Evolutionary conservation across 2,329 filamentous ascomycete species (phyloP), one percentile per base, ranked within the genome.

Genomic region (Trichothecium roseum): DNA sequence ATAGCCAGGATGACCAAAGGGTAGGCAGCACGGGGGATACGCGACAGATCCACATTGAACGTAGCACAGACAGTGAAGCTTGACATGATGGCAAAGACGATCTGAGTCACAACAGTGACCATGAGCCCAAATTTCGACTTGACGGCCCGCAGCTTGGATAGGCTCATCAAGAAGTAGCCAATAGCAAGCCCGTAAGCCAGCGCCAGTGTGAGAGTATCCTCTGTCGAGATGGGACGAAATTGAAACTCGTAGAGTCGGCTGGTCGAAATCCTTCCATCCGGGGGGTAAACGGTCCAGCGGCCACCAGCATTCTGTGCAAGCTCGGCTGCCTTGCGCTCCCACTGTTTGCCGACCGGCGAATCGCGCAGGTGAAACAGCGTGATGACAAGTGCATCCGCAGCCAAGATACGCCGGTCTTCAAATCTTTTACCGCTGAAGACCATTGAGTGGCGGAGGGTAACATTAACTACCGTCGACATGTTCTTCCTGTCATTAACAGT

Each of bases 381-480:
- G 40, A 89, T 78, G 37, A 89, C 83, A 5, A 89, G 64, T 3
- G 84, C 81, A 59, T 89, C 84, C 2, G 81, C 83, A 4, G 81
- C 81, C 17, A 78, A 63, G 3, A 89, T 65, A 35, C 65, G 70
- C 9, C 74, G 70, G 38, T 82, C 74, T 38, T 78, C 70, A 44
- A 86, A 88, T 4, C 70, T 68, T 51, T 88, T 87, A n/a, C 84
- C 84, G 39, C 82, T 84, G 45, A 89, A 86, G 14, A 88, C 82
- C 35, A 84, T 84, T 3, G 81, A 84, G 48, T 84, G 83, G 8
- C 82, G 72, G 18, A 89, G 60, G 1, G 81, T 85, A 30, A 86
- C 65, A 50, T 87, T 85, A 47, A 84, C 73, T 2, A 73, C 74
- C 0, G 82, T 83, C 2, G 72, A 69, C 40, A 72, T 71, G 1